These are phyloP conservation scores for Gracilaria domingensis DNA, from an alignment of 23 red algal genomes.

Conservation along the genomic window DNA sequence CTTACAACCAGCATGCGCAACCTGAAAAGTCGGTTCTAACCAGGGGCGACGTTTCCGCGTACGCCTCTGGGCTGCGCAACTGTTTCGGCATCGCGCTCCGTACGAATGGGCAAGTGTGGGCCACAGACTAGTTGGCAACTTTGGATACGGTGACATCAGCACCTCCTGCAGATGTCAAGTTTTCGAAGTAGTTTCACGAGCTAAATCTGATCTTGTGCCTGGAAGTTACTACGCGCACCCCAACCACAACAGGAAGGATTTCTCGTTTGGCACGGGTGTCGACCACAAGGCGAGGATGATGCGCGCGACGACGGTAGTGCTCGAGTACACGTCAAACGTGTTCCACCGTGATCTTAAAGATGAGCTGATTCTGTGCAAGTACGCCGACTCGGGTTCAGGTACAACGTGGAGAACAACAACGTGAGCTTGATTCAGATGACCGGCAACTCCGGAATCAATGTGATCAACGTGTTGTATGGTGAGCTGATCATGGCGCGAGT, in stretches of 20 bases:
- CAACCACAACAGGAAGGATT: constrained; percentile 63
- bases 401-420: constrained; percentile 24
- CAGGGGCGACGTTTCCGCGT: constrained; percentile 63
- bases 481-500: constrained; percentile 61
- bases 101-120: constrained; percentile 42
- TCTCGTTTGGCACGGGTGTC: constrained; percentile 4
- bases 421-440: constrained; percentile 25
- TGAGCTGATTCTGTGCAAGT: constrained; percentile 64
- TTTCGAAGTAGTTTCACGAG: constrained; percentile 20
- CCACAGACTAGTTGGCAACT: constrained; percentile 57
- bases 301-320: constrained; percentile 38
- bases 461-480: constrained; percentile 40
- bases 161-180: constrained; percentile 36
- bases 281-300: constrained; percentile 23
- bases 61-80: constrained; percentile 53
- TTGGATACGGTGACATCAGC: constrained; percentile 61
- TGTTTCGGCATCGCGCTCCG: constrained; percentile 44
- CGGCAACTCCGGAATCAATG: constrained; percentile 18
- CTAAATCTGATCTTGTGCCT: constrained; percentile 10
- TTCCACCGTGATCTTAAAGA: constrained; percentile 45
- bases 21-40: constrained; percentile 36
- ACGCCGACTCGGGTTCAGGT: constrained; percentile 30
- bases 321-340: constrained; percentile 53
- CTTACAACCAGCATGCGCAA: constrained; percentile 43
- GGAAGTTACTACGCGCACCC: constrained; percentile 64